A percentile compares a stretch with the other conserved stretches of the same genome.
These are phyloP conservation scores for Astraeus odoratus DNA, from an alignment of 768 basidiomycete genomes.

Conservation along the genomic window DNA sequence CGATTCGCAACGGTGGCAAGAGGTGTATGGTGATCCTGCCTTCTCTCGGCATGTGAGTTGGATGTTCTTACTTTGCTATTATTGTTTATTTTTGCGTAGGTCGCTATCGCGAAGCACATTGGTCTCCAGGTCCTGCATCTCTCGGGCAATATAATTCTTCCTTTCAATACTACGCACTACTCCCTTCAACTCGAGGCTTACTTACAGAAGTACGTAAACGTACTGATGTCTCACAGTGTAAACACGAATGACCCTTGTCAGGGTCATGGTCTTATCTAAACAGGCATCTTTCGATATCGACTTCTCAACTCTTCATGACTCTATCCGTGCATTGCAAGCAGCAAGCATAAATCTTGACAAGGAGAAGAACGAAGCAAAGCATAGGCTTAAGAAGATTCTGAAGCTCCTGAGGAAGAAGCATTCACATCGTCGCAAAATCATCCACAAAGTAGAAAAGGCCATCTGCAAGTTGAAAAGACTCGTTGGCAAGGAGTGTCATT, in stretches of 20 bases:
- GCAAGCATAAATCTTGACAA: conserved; percentile 49
- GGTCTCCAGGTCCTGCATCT: conserved; percentile 51
- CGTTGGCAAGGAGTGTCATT: conserved; percentile 22
- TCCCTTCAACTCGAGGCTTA: conserved; percentile 47
- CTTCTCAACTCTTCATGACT: conserved; percentile 38
- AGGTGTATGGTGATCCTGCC: conserved; percentile 56
- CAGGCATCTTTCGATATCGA: conserved; percentile 23
- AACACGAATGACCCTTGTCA: conserved; percentile 5
- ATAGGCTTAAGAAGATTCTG: conserved; percentile 40
- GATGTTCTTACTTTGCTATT: background rate
- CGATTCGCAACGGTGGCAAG: conserved; percentile 54
- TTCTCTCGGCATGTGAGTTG: conserved; percentile 48
- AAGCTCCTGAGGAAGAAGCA: conserved; percentile 28
- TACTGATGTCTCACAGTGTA: background rate
- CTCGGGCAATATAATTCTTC: conserved; percentile 47
- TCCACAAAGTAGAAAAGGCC: conserved; percentile 20
- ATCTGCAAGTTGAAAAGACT: conserved; percentile 32
- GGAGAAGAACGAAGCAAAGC: conserved; percentile 52
- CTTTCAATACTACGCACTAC: conserved; percentile 67
- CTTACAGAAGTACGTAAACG: conserved; percentile 39
- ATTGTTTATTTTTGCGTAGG: conserved; percentile 21
- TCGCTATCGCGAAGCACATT: conserved; percentile 52
- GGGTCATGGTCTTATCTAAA: conserved; percentile 23
- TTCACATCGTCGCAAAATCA: conserved; percentile 12
- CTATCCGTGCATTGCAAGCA: conserved; percentile 39